phyloP scores from a whole-genome alignment of 169 alveolate species.

The Eimeria acervulina region DNA sequence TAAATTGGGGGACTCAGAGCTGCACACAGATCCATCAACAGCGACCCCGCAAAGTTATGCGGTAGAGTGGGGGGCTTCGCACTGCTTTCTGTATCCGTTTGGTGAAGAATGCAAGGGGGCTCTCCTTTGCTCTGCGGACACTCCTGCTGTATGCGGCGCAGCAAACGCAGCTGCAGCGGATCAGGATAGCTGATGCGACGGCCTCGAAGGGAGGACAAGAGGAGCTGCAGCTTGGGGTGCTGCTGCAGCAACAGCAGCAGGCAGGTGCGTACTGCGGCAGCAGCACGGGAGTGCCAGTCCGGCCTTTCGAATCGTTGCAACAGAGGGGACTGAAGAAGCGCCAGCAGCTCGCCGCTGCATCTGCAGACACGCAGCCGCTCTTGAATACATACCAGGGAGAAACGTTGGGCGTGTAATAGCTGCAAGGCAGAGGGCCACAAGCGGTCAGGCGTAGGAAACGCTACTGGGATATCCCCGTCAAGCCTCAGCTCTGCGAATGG shows the following conservation, averaged over 20 bases:
- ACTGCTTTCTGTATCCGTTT: not conserved
- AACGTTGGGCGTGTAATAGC: slow-evolving; percentile 79
- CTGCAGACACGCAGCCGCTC: slow-evolving; percentile 81
- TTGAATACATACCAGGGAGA: slow-evolving; percentile 43
- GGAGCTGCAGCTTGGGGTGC: slow-evolving; percentile 84
- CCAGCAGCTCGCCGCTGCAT: slow-evolving; percentile 68
- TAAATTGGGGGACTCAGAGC: slow-evolving; percentile 48
- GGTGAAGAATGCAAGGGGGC: not conserved
- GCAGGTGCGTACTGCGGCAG: slow-evolving; percentile 76
- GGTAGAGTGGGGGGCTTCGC: not conserved
- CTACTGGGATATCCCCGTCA: slow-evolving; percentile 79
- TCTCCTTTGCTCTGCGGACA: not conserved
- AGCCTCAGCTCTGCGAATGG: slow-evolving; percentile 75
- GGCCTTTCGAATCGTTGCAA: slow-evolving; percentile 59
- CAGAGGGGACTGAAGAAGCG: slow-evolving; percentile 47
- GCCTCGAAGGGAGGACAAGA: slow-evolving; percentile 72
- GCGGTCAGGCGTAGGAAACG: slow-evolving; percentile 71
- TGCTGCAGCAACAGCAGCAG: slow-evolving; percentile 72
- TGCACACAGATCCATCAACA: slow-evolving; percentile 50
- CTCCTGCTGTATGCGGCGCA: slow-evolving; percentile 44
- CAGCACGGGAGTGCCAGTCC: slow-evolving; percentile 76
- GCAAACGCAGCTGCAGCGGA: slow-evolving; percentile 34
- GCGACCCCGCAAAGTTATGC: slow-evolving; percentile 59
- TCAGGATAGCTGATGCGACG: slow-evolving; percentile 11
- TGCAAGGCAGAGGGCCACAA: slow-evolving; percentile 83